Evolutionary conservation across 2,329 filamentous ascomycete genomes (phyloP), one percentile per base, ranked within the genome.

Genomic region (Penicillium sp.): DNA sequence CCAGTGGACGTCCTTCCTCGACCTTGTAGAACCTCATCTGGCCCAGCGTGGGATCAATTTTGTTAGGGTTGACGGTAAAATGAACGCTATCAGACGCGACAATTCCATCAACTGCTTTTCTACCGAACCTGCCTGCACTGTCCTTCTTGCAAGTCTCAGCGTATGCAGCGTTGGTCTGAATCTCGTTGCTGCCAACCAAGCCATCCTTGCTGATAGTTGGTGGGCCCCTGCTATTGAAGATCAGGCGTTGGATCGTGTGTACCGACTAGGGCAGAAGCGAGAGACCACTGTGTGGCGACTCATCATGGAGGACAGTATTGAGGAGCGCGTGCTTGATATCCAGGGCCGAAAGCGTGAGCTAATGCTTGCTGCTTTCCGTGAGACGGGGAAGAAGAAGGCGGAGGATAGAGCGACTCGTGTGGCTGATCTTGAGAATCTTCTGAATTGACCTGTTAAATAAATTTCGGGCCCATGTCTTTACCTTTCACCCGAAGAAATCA

Each of bases 141-240:
- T 96, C 64, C 82, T 96, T 79, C 86, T 96, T 2, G 92, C 92
- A 2, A 92, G 89, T 68, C 78, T 96, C 43, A 84, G 86, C 8
- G 92, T 95, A 7, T 93, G 90, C 73, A 90, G 88, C 52, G 91
- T 96, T 1, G 92, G 92, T 0, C 80, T 96, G 46, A 96, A 96
- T 66, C 83, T 96, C 13, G 90, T 93, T 0, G 87, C 90, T 0
- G 92, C 92, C 0, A 91, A 95, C 66, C 92, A 92, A 7, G 90
- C 96, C 57, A 86, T 96, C 46, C 80, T 96, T 21, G 85, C 86
- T 0, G 92, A 96, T 72, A 90, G 85, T 57, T 96, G 91, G 92
- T 96, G 92, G 90, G 91, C 92, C 1, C 92, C 92, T 0, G 91
- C 91, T 1, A 95, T 96, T 54, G 92, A 96, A 73, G 91, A 96